Base-by-base conservation (phyloP, 2,329 filamentous ascomycete genomes). In the Epicoccum sorghinum region DNA sequence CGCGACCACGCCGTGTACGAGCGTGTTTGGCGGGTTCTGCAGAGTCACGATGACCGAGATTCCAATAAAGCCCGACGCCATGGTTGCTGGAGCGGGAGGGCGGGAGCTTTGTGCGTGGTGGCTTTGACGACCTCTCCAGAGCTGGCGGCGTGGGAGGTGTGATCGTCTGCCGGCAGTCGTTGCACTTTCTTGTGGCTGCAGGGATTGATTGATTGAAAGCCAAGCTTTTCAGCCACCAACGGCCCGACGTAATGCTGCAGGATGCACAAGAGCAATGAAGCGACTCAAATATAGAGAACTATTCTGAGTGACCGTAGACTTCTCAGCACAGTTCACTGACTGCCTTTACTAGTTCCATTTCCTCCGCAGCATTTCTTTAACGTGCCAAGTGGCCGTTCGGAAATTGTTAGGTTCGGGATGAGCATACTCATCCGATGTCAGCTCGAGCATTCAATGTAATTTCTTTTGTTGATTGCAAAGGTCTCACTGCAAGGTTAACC, bases 41-140 rank as follows among this genome's bases (percentile, higher is more conserved):
- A 95, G 81, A 32, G 87, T 88, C 67, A 95, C 87, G 56, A 86
- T 78, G 76, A 95, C 90, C 56, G 88, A 86, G 73, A 90, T 83
- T 58, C 90, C 90, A 67, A 91, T 86, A 72, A 93, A 91, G 68
- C 86, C 81, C 55, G 82, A 80, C 43, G 69, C 86, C 87, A 89
- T 89, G 63, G 32, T 59, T 53, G 56, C 42, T 38, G 33, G 8
- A 24, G 32, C 30, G 32, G 32, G 32, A 33, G 40, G 40, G 29
- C 12, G 29, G 39, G n/a, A 42, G 24, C 40, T 24, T 4, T 18
- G 38, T 29, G 25, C 10, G 25, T 32, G 43, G 8, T 46, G 41
- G 30, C 18, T 46, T 36, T 50, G 52, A 50, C 46, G 46, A 55
- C 52, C 39, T 40, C 52, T 41, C 46, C 46, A 36, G 35, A n/a